Evolutionary conservation across 2,329 filamentous ascomycete genomes (phyloP).

Genomic region (Sordariomycetes sp.): DNA sequence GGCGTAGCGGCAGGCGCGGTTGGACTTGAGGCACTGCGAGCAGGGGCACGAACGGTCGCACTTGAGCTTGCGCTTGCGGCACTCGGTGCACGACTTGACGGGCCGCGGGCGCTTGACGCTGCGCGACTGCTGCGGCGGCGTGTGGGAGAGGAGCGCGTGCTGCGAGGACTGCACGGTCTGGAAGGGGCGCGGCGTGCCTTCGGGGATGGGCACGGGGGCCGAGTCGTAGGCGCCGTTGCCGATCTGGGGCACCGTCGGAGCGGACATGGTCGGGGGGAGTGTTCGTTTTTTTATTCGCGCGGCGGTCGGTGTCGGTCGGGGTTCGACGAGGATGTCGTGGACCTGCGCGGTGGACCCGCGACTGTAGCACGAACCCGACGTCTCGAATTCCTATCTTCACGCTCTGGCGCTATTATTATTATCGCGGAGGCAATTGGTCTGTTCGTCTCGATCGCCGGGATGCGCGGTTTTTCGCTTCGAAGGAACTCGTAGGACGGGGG

Average conservation of each 20-base stretch:
- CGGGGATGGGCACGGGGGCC: conserved; percentile 3
- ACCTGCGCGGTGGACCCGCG: too few relatives aligned
- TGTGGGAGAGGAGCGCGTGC: neutral
- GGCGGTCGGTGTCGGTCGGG: neutral
- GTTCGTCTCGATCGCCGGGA: too few relatives aligned
- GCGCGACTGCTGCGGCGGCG: conserved; percentile 18
- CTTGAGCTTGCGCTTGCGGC: conserved; percentile 44
- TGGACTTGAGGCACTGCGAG: conserved; percentile 47
- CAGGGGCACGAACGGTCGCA: conserved; percentile 47
- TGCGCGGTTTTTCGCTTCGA: too few relatives aligned
- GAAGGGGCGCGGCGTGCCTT: neutral
- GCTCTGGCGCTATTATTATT: too few relatives aligned
- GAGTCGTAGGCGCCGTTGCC: conserved; percentile 4
- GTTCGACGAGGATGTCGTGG: neutral
- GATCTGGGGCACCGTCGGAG: conserved; percentile 2
- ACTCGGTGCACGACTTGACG: conserved; percentile 46
- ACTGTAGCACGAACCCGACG: too few relatives aligned
- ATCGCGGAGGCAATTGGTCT: too few relatives aligned
- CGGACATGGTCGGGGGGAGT: neutral
- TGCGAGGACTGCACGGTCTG: neutral
- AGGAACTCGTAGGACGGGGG: too few relatives aligned
- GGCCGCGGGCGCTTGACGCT: conserved; percentile 43
- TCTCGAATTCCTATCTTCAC: too few relatives aligned
- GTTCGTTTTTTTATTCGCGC: neutral
- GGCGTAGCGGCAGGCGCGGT: conserved; percentile 40